Base-by-base conservation (phyloP, 2,329 filamentous ascomycete species). In the Periconia sp. region DNA sequence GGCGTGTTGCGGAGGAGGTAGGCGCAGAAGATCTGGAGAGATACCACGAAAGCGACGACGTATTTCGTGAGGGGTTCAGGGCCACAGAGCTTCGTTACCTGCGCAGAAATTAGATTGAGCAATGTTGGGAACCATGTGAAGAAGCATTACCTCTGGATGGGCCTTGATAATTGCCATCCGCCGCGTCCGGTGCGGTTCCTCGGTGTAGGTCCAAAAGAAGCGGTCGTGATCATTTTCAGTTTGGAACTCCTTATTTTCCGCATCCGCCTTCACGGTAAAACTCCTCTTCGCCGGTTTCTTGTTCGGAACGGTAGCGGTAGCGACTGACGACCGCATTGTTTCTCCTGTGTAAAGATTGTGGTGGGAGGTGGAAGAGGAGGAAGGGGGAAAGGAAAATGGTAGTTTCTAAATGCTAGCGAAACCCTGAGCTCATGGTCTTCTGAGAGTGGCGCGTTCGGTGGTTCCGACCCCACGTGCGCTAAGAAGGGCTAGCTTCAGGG, bases 201-300 rank as follows among this genome's bases (percentile, higher is more conserved):
- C 94, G 8, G 94, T 96, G 69, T 99, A 97, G 28, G 94, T 96
- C 94, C 95, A 97, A 76, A 95, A 96, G 79, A 97, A 97, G 69
- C 85, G 80, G 50, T 85, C 68, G 29, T 73, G 54, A 30, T 69
- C 65, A 26, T 61, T 48, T 17, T 43, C 45, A 28, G 33, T 32
- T n/a, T 44, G 37, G 17, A 43, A 4, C 16, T 38, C 38, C 33
- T 48, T 44, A 23, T 37, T 16, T 3, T 17, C 24, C 38, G 56
- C 29, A 34, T 53, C 55, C 5, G 52, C 52, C 36, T 54, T 57
- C 24, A 57, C 58, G 2, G 55, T 59, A 18, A 62, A 53, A 38
- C 53, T 50, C 24, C 57, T 47, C 17, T 50, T 54, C 12, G 48
- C 42, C 3, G 62, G 59, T 44, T 66, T 49, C 34, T 46, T 52